These are phyloP conservation scores for Thielaviopsis populi DNA, from an alignment of 2,329 filamentous ascomycete genomes.

Conservation along the genomic window DNA sequence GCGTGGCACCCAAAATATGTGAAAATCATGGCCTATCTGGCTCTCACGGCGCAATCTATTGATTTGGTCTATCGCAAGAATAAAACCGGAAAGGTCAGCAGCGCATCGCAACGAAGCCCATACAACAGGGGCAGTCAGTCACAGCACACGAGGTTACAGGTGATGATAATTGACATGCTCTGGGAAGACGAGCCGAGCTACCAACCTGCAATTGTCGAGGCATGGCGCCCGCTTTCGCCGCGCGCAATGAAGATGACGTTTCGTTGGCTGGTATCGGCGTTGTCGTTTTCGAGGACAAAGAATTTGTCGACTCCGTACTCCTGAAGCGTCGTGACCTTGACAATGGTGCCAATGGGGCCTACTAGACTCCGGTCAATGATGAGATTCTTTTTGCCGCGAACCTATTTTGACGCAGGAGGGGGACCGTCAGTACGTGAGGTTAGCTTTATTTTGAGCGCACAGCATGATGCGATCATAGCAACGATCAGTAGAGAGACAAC, in stretches of 20 bases:
- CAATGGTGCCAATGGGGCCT: constrained; percentile 75
- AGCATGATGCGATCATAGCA: constrained; percentile 5
- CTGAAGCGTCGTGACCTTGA: constrained; percentile 88
- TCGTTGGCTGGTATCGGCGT: constrained; percentile 83
- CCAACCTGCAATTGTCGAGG: constrained; percentile 78
- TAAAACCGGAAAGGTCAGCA: constrained; percentile 12
- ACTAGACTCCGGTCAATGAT: constrained; percentile 84
- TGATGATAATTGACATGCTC: not conserved
- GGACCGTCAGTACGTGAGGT: not conserved
- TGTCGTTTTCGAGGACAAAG: constrained; percentile 90
- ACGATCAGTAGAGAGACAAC: constrained; percentile 4
- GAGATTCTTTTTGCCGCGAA: constrained; percentile 96
- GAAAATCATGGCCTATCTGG: constrained; percentile 86
- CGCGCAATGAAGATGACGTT: constrained; percentile 90
- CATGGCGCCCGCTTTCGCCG: constrained; percentile 74
- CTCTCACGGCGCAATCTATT: constrained; percentile 77
- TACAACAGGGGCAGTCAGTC: not conserved
- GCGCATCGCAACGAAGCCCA: not conserved
- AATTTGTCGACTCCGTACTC: constrained; percentile 98
- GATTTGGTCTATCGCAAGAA: constrained; percentile 55
- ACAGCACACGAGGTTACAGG: not conserved
- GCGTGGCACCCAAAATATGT: constrained; percentile 88
- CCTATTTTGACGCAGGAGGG: constrained; percentile 35
- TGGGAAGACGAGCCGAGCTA: constrained; percentile 15
- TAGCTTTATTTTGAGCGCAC: not conserved